Percentiles rank a stretch among this genome's conserved stretches.
phyloP scores from a whole-genome alignment of 768 basidiomycete species.

The Cubamyces lactineus region DNA sequence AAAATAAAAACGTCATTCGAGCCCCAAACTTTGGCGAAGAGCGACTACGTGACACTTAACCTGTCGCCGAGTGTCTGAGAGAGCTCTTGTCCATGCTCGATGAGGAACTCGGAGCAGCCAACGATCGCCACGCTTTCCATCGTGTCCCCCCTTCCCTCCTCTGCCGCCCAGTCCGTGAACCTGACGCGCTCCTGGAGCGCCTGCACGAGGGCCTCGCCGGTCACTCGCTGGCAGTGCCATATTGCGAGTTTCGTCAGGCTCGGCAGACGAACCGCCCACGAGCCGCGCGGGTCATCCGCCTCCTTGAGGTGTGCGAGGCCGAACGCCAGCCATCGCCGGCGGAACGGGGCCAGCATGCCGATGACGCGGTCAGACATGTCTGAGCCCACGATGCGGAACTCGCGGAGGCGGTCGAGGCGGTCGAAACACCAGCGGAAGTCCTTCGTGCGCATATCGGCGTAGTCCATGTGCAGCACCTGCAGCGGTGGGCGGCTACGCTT shows the following conservation, averaged over 20 bases:
- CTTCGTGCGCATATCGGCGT: conserved; percentile 82
- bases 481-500: conserved; percentile 64
- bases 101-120: conserved; percentile 34
- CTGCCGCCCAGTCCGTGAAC: conserved; percentile 39
- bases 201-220: conserved; percentile 59
- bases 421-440: conserved; percentile 75
- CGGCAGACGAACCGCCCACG: conserved; percentile 54
- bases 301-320: conserved; percentile 16
- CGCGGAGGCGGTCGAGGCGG: conserved; percentile 52
- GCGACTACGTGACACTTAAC: conserved; percentile 20
- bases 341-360: conserved; percentile 53
- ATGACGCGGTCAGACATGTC: conserved; percentile 82
- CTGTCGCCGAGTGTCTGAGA: conserved; percentile 31
- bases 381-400: conserved; percentile 76
- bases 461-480: conserved; percentile 73
- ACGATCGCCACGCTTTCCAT: conserved; percentile 36
- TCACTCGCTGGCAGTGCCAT: conserved; percentile 64
- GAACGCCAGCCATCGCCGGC: conserved; percentile 3
- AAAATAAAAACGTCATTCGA: background rate
- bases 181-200: conserved; percentile 52
- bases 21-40: no score
- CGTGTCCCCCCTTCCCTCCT: conserved; percentile 23
- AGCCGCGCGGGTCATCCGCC: conserved; percentile 15
- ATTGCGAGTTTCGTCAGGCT: conserved; percentile 54
- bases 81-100: conserved; percentile 31